A percentile compares a stretch with the other conserved stretches of the same genome.
These are phyloP conservation scores for Centella asiatica DNA, from an alignment of 129 eudicot species.

Conservation along the genomic window DNA sequence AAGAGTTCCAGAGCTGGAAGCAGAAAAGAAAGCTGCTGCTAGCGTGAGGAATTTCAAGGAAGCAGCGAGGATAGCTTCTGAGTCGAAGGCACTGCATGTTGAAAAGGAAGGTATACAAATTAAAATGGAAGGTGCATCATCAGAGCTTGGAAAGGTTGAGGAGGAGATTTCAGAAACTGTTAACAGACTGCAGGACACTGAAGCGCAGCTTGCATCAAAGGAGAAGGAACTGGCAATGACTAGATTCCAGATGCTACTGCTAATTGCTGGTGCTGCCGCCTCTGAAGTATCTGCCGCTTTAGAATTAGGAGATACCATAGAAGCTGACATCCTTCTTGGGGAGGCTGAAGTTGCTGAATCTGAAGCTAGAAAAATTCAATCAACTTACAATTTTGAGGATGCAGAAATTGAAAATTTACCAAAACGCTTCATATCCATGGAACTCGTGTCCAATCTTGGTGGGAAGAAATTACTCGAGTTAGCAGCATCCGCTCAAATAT, in stretches of 20 bases:
- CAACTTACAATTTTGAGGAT: conserved; percentile 19
- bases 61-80: conserved; percentile 73
- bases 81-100: conserved; percentile 43
- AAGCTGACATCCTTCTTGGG: conserved; percentile 51
- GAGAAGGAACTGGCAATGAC: conserved; percentile 55
- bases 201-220: conserved; percentile 39
- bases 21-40: conserved; percentile 77
- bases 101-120: conserved; percentile 44
- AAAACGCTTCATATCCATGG: conserved; percentile 46
- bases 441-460: conserved; percentile 56
- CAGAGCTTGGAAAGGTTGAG: conserved; percentile 45
- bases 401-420: conserved; percentile 25
- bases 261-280: conserved; percentile 44
- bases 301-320: conserved; percentile 57
- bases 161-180: conserved; percentile 34
- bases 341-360: conserved; percentile 61
- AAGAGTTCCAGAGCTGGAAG: conserved; percentile 71
- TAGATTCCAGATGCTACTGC: conserved; percentile 47
- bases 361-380: conserved; percentile 53
- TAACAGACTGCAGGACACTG: conserved; percentile 38
- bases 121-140: conserved; percentile 32
- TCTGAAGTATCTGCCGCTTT: conserved; percentile 54
- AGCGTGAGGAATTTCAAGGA: conserved; percentile 77
- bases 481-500: conserved; percentile 32
- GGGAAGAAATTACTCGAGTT: conserved; percentile 43